Conservation (phyloP, 2,329 filamentous ascomycete genomes). For the Pseudocercospora fuligena region DNA sequence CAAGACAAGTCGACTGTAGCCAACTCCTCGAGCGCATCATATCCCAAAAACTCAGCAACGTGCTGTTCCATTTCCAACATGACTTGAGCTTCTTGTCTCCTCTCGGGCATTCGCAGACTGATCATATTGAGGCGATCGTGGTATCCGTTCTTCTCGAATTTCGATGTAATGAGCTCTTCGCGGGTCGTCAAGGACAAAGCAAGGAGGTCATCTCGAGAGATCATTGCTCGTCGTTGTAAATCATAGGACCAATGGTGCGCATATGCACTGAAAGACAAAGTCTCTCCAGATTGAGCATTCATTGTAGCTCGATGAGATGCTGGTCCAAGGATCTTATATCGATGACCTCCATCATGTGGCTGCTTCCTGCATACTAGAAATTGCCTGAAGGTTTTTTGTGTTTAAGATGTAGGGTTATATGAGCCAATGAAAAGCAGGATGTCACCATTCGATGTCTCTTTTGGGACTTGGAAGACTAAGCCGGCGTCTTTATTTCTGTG, state of each 20-base stretch:
- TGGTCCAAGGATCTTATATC: background rate
- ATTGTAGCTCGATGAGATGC: background rate
- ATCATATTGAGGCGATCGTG: background rate
- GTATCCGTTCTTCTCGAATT: background rate
- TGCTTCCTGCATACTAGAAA: background rate
- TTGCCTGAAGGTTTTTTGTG: background rate
- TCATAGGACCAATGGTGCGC: background rate
- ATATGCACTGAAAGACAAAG: no score
- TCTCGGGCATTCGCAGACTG: background rate
- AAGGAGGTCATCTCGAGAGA: background rate
- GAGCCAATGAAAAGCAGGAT: background rate
- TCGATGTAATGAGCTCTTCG: background rate
- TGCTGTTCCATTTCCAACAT: background rate
- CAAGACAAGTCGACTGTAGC: no score
- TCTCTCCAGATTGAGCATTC: no score
- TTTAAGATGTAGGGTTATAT: background rate
- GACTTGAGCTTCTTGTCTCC: background rate
- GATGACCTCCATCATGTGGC: background rate
- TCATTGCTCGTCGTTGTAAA: background rate
- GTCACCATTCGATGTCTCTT: background rate
- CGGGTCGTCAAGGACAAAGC: background rate
- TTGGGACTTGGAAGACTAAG: background rate
- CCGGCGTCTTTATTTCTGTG: background rate
- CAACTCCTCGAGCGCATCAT: background rate
- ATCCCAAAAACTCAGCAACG: background rate